Evolutionary conservation across 768 basidiomycete genomes (phyloP), one percentile per base, ranked within the genome.

Genomic region (Psilocybe cyanescens): DNA sequence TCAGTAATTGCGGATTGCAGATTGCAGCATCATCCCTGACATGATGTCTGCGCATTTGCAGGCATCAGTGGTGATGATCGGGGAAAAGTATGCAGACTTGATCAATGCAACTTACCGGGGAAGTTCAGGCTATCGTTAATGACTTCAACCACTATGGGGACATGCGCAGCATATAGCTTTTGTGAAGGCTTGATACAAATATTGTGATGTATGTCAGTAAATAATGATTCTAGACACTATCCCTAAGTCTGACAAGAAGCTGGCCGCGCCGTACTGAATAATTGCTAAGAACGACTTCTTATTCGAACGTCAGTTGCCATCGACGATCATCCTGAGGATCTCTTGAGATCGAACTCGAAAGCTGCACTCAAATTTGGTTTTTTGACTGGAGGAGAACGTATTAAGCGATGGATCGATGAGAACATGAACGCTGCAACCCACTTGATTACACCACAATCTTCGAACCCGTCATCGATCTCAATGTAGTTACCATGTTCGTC

Each of bases 401-500:
- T 46, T 17, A 29, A 45, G 24, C 4, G 4, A 29, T 28, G 28
- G 12, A 16, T 30, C 39, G 9, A 14, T 11, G 6, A 44, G 9
- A 24, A 31, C 11, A 16, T 44, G 7, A 12, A 16, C 6, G 33
- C 11, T 24, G 17, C 4, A 1, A 57, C 66, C 11, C 30, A 57
- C 55, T 31, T 14, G 16, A 57, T 12, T 24, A 57, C 11, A 37
- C 67, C 61, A 44, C 59, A 56, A 35, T 60, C 47, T n/a, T 45
- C 49, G 9, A 50, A 63, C 8, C 57, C 50, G n/a, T 65, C 55
- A 30, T 57, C 51, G 29, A 73, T 68, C 31, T 61, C 58, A 8
- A 67, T 63, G 11, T 65, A 66, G 4, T 68, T 60, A 12, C 64
- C 67, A 9, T 58, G 31, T 0, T 65, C 63, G 31, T 68, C 68